Evolutionary conservation across 805 yeast species (phyloP), one percentile per base, ranked within the genome.

Genomic region (Pichia membranifaciens): DNA sequence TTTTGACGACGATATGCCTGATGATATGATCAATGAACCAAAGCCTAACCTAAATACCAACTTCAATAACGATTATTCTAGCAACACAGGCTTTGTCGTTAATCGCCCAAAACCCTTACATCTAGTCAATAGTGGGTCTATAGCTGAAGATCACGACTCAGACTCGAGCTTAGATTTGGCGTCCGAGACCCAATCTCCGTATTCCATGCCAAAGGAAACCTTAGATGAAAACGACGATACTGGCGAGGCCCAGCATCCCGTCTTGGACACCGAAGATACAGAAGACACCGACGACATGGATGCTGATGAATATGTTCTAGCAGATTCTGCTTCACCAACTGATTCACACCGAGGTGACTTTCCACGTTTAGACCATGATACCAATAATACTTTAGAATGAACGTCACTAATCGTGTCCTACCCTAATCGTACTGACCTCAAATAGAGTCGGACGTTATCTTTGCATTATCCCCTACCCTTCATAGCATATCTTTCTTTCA

Each of bases 61-160:
- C 45, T 50, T 25, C 36, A 20, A 39, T 20, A 43, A 29, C 10
- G 22, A 46, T 51, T n/a, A 37, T 28, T n/a, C 33, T 38, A 40
- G 29, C 13, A 29, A 28, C n/a, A 54, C 54, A 17, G 66, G 66
- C 12, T 62, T 62, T 47, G 59, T 61, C 34, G 67, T 62, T 18
- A 55, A 57, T 48, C 52, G 67, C 37, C 57, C 66, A 3, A 57
- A 54, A 39, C 62, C 64, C 15, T 47, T 62, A 25, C 51, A 64
- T n/a, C 57, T 45, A n/a, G 39, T 48, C 3, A 50, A 51, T 42
- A 44, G 16, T 32, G 42, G 38, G 25, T 38, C 22, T 21, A 18
- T 31, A 20, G 5, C 18, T 4, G 22, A 16, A 16, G 31, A 37
- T 18, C 36, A 25, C 16, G 42, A 37, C 31, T 18, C 37, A 28